Percentiles rank a stretch among this genome's conserved stretches.
phyloP scores from a whole-genome alignment of 2,329 filamentous ascomycete species.

The Bipolaris oryzae region DNA sequence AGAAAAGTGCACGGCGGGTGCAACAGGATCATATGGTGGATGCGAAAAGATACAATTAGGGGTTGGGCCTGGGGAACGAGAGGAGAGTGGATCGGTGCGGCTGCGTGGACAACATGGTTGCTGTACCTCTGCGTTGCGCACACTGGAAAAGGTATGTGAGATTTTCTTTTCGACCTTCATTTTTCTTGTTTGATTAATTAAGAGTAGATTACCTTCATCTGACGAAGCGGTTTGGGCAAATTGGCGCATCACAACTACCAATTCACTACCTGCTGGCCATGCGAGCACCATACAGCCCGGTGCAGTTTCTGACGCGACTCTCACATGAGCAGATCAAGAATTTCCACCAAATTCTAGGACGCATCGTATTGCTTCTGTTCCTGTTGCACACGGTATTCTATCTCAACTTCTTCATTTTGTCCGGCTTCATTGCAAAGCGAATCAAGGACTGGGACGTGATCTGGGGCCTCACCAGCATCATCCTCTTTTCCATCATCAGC shows the following conservation, averaged over 20 bases:
- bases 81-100: constrained; percentile 57
- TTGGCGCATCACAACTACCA: constrained; percentile 64
- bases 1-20: constrained; percentile 29
- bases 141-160: constrained; percentile 60
- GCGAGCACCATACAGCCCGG: constrained; percentile 57
- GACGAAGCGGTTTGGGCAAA: constrained; percentile 66
- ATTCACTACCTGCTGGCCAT: constrained; percentile 64
- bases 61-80: constrained; percentile 59
- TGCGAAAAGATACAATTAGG: constrained; percentile 51
- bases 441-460: constrained; percentile 64
- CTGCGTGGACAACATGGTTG: constrained; percentile 60
- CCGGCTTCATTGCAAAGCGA: constrained; percentile 58
- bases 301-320: constrained; percentile 59
- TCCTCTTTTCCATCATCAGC: constrained; percentile 52
- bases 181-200: neutral
- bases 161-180: neutral
- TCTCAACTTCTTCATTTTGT: constrained; percentile 62
- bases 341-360: constrained; percentile 64
- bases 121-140: constrained; percentile 56
- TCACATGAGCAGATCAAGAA: constrained; percentile 63
- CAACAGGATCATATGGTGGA: constrained; percentile 51
- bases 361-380: constrained; percentile 59
- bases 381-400: constrained; percentile 61
- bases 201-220: constrained; percentile 65
- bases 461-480: constrained; percentile 58